phyloP scores from a whole-genome alignment of 352 stramenopile genomes.

The Globisporangium recalcitrans region DNA sequence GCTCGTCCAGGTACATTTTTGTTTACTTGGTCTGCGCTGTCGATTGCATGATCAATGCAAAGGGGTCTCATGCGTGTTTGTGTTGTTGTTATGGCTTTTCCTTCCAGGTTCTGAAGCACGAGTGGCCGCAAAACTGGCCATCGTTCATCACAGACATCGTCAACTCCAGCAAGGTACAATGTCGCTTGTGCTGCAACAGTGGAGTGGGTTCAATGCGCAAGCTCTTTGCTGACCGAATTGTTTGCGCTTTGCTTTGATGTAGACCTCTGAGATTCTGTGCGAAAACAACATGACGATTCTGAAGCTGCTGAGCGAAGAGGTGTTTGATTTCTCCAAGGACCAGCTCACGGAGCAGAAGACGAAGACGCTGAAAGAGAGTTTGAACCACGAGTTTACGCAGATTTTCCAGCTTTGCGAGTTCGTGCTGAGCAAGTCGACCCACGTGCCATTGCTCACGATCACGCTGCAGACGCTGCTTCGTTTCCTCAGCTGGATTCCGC shows the following conservation, averaged over 20 bases:
- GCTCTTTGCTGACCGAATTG: background rate
- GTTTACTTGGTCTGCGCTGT: no score
- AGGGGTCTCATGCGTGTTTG: background rate
- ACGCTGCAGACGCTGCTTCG: slow-evolving; percentile 96
- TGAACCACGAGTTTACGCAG: slow-evolving; percentile 97
- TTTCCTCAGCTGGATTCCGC: slow-evolving; percentile 98
- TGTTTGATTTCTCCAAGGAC: slow-evolving; percentile 99
- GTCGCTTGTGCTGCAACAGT: background rate
- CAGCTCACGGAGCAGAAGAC: slow-evolving; percentile 98
- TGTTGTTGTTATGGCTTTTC: background rate
- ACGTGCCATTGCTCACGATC: slow-evolving; percentile 91
- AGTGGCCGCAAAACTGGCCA: slow-evolving; percentile 99
- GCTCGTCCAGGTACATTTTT: slow-evolving; percentile 64
- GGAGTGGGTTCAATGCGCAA: background rate
- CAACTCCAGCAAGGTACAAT: slow-evolving; percentile 79
- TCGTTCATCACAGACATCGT: slow-evolving; percentile 97
- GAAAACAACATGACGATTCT: slow-evolving; percentile 99
- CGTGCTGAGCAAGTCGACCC: slow-evolving; percentile 93
- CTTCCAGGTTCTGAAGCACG: slow-evolving; percentile 96
- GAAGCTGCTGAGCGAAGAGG: slow-evolving; percentile 98
- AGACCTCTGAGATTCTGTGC: slow-evolving; percentile 96
- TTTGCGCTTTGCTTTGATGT: slow-evolving; percentile 16
- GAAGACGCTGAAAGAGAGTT: slow-evolving; percentile 96
- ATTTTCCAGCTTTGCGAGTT: slow-evolving; percentile 99
- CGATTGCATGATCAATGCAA: background rate